Base-by-base conservation (phyloP, 2,329 filamentous ascomycete genomes). In the Ophiostoma sp. region DNA sequence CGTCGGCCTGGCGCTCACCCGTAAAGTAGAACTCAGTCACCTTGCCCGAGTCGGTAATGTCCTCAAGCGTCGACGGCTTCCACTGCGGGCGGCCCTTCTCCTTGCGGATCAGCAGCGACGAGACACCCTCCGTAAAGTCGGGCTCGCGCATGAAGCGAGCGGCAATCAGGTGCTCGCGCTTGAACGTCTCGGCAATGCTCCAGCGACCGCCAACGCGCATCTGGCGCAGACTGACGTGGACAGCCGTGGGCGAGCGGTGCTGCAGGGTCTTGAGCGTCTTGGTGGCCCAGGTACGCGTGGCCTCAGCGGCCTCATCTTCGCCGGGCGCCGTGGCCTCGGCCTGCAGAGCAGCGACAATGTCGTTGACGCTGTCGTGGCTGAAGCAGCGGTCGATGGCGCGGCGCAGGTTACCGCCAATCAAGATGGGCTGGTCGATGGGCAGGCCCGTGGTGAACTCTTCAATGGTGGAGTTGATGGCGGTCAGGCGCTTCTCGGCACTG, bases 61-160 rank as follows among this genome's bases (percentile, higher is more conserved):
- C 90, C n/a, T 89, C 86, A 1, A 98, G 86, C 7, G 87, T 89
- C 59, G 88, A 86, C 3, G 94, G 95, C 76, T 91, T 82, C 96
- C 96, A 99, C 75, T 87, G 84, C 0, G 95, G 93, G 28, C 85
- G 85, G 19, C 79, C 83, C 77, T 79, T 79, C 22, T 80, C 78
- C 83, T 94, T 94, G 79, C 89, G 87, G 78, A 96, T 88, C 55
- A 99, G 87, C 68, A 92, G 88, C 31, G 94, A 91, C 70, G 89
- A 89, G n/a, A 99, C 95, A 71, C 96, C 96, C 83, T 97, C 93
- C 59, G 90, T 90, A 79, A 99, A 99, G 82, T 99, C 96, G 4
- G 89, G 92, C 81, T 96, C 92, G 73, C 87, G 87, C 95, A 99
- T 98, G 85, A 99, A 98, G 76, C 90, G 89, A 74, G 87, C 85